Base-by-base conservation (phyloP, 2,329 filamentous ascomycete species). In the Colletotrichum musae region DNA sequence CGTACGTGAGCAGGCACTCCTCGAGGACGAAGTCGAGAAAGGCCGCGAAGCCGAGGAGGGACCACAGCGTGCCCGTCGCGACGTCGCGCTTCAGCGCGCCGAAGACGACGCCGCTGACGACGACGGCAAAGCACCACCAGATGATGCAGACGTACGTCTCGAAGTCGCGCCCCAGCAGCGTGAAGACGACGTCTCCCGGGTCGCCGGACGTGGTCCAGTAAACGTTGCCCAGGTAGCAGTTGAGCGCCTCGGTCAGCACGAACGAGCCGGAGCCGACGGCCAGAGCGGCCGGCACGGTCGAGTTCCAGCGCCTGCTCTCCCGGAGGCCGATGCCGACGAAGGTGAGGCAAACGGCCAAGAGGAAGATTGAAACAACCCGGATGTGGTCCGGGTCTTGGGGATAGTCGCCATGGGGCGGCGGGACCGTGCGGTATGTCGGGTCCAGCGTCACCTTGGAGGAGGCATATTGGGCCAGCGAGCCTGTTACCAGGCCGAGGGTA, bases 41-140 rank as follows among this genome's bases (percentile, higher is more conserved):
- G 0, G 36, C 47, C 3, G 62, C 62, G n/a, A 65, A 28, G 4
- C 21, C 56, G 2, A 65, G 47, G 0, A 51, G 13, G 5, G 13
- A 9, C 54, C 54, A 59, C 1, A 65, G 26, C 5, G 5, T 59
- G 5, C 53, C 53, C 1, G 54, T 59, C 3, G 10, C 26, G 16
- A 65, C 32, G 4, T 12, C 26, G 18, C 62, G 62, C 54, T 15
- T 28, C 10, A 65, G 36, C 2, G 62, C 62, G 18, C 62, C 56
- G 21, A 60, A 59, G 24, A 60, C 59, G 18, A 28, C 13, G 26
- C 54, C 59, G 12, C 62, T 41, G 7, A 65, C 45, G 5, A 65
- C 63, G 15, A 56, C 63, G 15, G 56, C 56, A 3, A 36, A 65
- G 50, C 48, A 60, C 63, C 56, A 65, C 63, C 63, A 65, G 9